Conservation (phyloP, 225 moss, liverwort and hornwort genomes). For the Bryum argenteum region DNA sequence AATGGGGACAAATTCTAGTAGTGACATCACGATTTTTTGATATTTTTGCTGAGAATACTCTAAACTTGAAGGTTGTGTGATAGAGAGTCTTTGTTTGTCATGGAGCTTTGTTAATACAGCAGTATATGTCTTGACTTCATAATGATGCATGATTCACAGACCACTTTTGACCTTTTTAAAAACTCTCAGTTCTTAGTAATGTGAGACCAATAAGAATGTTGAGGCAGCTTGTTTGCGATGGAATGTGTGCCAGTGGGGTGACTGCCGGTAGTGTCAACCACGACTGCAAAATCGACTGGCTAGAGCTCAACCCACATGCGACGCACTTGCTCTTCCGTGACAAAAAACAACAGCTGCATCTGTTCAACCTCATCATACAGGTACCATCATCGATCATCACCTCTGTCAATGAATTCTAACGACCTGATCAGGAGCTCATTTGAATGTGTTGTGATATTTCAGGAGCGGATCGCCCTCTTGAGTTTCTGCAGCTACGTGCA, state of each 20-base stretch:
- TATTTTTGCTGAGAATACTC: too few relatives aligned
- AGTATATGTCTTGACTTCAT: neutral
- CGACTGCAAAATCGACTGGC: conserved; percentile 85
- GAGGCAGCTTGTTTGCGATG: neutral
- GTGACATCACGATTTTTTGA: too few relatives aligned
- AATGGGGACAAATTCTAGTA: too few relatives aligned
- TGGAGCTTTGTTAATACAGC: too few relatives aligned
- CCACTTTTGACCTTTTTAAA: neutral
- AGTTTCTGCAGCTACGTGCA: conserved; percentile 95
- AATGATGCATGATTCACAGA: neutral
- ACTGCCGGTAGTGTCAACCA: conserved; percentile 76
- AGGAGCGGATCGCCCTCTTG: conserved; percentile 82
- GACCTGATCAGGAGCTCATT: neutral
- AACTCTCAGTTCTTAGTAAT: neutral
- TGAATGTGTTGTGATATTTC: conserved; percentile 24
- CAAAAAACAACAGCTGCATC: conserved; percentile 83
- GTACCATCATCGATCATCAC: conserved; percentile 31
- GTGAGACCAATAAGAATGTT: neutral
- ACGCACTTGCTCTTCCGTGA: conserved; percentile 87
- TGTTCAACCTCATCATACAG: conserved; percentile 77
- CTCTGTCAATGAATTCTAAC: neutral
- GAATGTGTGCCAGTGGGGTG: conserved; percentile 60
- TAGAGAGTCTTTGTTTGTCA: too few relatives aligned
- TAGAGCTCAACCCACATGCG: conserved; percentile 83
- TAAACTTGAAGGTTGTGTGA: too few relatives aligned